Percentiles rank a stretch among this genome's conserved stretches.
phyloP scores from a whole-genome alignment of 768 basidiomycete genomes.

The Lactarius vividus region DNA sequence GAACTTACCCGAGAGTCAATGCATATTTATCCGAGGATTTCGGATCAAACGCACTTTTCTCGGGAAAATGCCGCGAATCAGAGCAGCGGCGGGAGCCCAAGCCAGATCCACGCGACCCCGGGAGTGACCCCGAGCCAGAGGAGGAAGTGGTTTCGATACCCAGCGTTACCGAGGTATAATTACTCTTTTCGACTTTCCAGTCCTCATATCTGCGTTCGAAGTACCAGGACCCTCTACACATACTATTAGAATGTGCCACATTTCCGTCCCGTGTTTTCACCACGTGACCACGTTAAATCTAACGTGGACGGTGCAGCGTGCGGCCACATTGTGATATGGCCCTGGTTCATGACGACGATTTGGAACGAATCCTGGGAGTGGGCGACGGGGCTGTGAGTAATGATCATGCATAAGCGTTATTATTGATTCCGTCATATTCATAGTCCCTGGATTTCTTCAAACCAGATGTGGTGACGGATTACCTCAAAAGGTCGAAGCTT shows the following conservation, averaged over 20 bases:
- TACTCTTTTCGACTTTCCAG: neutral
- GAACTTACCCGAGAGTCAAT: neutral
- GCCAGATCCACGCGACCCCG: neutral
- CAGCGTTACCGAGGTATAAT: neutral
- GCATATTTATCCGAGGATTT: neutral
- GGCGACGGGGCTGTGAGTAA: no score
- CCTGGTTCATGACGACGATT: neutral
- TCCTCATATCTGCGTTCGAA: neutral
- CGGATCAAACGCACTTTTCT: neutral
- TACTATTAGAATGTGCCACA: neutral
- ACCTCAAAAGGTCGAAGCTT: no score
- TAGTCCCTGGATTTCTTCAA: no score
- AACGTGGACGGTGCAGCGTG: neutral
- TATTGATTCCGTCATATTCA: no score
- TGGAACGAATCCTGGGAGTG: no score
- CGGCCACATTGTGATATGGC: neutral
- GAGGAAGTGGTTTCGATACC: neutral
- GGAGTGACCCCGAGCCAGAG: fast-evolving
- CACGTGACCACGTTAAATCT: neutral
- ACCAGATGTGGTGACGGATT: no score
- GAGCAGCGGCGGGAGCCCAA: neutral
- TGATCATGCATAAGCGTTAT: no score
- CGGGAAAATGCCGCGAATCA: neutral
- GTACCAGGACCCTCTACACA: neutral
- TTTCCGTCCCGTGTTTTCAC: neutral